Evolutionary conservation across 805 yeast species (phyloP), one percentile per base, ranked within the genome.

Genomic region (Starmerella sirachaensis): DNA sequence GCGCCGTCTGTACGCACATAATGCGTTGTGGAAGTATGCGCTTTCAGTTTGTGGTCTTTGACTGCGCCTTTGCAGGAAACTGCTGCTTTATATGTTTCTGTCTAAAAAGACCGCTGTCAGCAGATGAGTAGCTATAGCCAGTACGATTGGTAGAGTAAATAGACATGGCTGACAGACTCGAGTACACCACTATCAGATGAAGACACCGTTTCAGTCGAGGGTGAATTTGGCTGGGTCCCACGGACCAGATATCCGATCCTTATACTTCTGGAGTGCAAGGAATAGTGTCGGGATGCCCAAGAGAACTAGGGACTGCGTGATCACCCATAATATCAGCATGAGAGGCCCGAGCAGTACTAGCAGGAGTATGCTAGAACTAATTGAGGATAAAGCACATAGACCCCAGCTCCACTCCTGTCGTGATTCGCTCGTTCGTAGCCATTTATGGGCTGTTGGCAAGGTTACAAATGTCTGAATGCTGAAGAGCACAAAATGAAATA

Each of bases 201-300:
- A n/a, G n/a, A n/a, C n/a, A n/a, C 18, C 7, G 6, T 16, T 8
- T 22, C 21, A 31, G 16, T 40, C 30, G 5, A 40, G 23, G 18
- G 37, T 24, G 1, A 94, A 93, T 52, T 70, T 74, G 5, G 93
- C 94, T 1, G 79, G 74, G 55, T 83, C 94, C 94, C 94, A 83
- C 1, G 94, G 94, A 0, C 94, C 94, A 56, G 80, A 86, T 36
- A 83, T 62, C 56, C 82, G 94, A 54, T 64, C 81, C 57, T 83
- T 83, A 55, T 82, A 82, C 56, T 72, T 70, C 53, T 83, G 94
- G 27, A 84, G 60, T 21, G 66, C 67, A 33, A 82, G 58, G 49
- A 82, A 78, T 60, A 82, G 77, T 35, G 68, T 65, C 2, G 94
- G 94, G 17, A 82, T 68, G 1, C 72, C 61, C 7, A 78, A 58